A percentile compares a stretch with the other conserved stretches of the same genome.
Conservation (phyloP, 192 early-diverging fungal species). For the Linnemannia schmuckeri region DNA sequence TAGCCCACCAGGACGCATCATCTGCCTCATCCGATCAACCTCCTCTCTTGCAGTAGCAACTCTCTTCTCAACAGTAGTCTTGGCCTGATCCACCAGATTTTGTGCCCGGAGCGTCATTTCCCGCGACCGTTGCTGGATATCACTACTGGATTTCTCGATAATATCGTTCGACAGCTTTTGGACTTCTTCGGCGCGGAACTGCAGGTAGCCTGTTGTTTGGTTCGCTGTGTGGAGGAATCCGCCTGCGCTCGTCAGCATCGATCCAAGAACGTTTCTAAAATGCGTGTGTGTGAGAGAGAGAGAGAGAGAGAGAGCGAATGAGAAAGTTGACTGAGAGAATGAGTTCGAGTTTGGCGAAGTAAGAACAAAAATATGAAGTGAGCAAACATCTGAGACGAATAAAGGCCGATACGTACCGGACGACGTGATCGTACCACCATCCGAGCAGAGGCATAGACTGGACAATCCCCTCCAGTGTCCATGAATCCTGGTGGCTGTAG, state of each 20-base stretch:
- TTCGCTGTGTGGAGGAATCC: conserved; percentile 66
- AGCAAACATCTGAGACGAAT: neutral
- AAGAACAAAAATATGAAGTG: neutral
- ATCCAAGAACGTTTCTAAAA: conserved; percentile 58
- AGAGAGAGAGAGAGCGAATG: too few relatives aligned
- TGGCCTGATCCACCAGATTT: conserved; percentile 42
- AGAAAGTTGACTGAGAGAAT: too few relatives aligned
- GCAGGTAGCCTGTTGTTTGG: conserved; percentile 49
- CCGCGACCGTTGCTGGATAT: conserved; percentile 39
- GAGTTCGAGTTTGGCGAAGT: neutral
- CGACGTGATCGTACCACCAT: conserved; percentile 70
- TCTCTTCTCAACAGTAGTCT: conserved; percentile 38
- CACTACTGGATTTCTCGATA: conserved; percentile 50
- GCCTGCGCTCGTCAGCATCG: conserved; percentile 62
- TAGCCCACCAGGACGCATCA: conserved; percentile 34
- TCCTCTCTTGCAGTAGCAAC: conserved; percentile 50
- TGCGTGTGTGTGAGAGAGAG: neutral
- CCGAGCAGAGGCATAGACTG: conserved; percentile 65
- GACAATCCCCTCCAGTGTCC: conserved; percentile 69
- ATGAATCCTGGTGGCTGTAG: conserved; percentile 68
- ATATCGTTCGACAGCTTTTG: conserved; percentile 42
- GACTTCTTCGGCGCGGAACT: conserved; percentile 52
- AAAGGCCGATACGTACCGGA: conserved; percentile 36
- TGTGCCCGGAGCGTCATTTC: conserved; percentile 48
- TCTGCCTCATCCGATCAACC: conserved; percentile 41